phyloP scores from a whole-genome alignment of 2,329 filamentous ascomycete genomes.

The Beauveria varroae region DNA sequence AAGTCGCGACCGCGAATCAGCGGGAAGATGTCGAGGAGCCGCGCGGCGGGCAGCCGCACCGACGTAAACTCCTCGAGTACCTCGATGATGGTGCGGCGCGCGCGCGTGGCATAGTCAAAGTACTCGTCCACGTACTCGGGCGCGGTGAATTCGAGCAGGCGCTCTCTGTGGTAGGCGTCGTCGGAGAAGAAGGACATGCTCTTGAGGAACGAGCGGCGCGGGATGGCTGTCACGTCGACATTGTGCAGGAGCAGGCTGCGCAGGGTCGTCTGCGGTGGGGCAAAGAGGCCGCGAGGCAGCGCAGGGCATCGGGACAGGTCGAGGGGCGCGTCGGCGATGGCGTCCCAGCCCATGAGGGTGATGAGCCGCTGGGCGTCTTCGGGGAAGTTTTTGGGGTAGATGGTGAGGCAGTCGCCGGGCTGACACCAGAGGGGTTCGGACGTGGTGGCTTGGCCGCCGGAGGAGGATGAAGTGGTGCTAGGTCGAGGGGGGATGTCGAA shows the following conservation, averaged over 20 bases:
- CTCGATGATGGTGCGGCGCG: constrained; percentile 84
- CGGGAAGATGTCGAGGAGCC: constrained; percentile 67
- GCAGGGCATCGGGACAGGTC: constrained; percentile 33
- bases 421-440: constrained; percentile 30
- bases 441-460: background rate
- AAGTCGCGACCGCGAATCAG: constrained; percentile 83
- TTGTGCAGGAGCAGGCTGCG: constrained; percentile 72
- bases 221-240: constrained; percentile 84
- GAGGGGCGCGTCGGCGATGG: constrained; percentile 64
- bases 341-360: constrained; percentile 68
- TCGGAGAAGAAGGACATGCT: constrained; percentile 67
- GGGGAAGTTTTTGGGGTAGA: constrained; percentile 83
- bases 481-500: constrained; percentile 39
- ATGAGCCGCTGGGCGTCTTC: constrained; percentile 74
- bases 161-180: constrained; percentile 66
- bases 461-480: background rate
- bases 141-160: constrained; percentile 75
- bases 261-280: constrained; percentile 49
- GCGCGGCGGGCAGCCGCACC: constrained; percentile 71
- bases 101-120: constrained; percentile 90
- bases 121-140: constrained; percentile 80
- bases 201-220: constrained; percentile 78
- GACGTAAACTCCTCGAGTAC: constrained; percentile 84
- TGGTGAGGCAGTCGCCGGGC: constrained; percentile 72
- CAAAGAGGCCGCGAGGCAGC: constrained; percentile 28